A percentile compares a stretch with the other conserved stretches of the same genome.
These are phyloP conservation scores for Escallonia herrerae DNA, from an alignment of 129 eudicot genomes.

Conservation along the genomic window DNA sequence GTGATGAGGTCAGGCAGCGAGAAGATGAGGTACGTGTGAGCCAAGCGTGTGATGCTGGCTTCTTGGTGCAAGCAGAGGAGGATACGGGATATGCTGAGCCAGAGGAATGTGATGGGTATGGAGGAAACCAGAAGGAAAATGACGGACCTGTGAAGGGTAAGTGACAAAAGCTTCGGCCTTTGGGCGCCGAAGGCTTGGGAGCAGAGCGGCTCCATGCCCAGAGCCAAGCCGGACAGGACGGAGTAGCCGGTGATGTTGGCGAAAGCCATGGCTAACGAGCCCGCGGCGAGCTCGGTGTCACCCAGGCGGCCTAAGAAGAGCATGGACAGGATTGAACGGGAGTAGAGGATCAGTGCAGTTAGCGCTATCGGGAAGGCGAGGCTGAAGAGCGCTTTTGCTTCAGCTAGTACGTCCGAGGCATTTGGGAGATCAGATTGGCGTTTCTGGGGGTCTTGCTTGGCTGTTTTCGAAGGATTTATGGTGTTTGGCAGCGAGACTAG, in stretches of 20 bases:
- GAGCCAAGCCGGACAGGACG: constrained; percentile 61
- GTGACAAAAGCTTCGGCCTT: constrained; percentile 35
- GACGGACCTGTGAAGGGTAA: constrained; percentile 47
- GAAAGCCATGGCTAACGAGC: constrained; percentile 70
- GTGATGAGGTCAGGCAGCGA: constrained; percentile 61
- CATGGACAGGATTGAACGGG: constrained; percentile 66
- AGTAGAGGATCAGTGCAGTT: constrained; percentile 52
- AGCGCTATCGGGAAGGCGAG: constrained; percentile 53
- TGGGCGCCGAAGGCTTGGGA: constrained; percentile 78
- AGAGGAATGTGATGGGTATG: constrained; percentile 38
- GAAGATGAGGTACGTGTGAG: constrained; percentile 38
- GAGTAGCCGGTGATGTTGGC: constrained; percentile 82
- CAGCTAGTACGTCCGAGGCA: constrained; percentile 5
- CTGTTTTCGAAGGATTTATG: constrained; percentile 5
- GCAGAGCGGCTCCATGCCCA: constrained; percentile 80
- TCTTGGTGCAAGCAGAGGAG: constrained; percentile 46
- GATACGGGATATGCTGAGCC: constrained; percentile 46
- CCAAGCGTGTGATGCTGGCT: constrained; percentile 31
- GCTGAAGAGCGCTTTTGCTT: constrained; percentile 30
- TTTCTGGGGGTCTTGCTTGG: neutral
- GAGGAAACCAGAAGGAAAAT: constrained; percentile 38
- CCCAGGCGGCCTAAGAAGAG: constrained; percentile 66
- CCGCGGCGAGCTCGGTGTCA: constrained; percentile 62
- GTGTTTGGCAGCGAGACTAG: constrained; percentile 23
- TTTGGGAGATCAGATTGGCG: constrained; percentile 1